Base-by-base conservation (phyloP, 305 asterid genomes). In the Fraxinus greggii region DNA sequence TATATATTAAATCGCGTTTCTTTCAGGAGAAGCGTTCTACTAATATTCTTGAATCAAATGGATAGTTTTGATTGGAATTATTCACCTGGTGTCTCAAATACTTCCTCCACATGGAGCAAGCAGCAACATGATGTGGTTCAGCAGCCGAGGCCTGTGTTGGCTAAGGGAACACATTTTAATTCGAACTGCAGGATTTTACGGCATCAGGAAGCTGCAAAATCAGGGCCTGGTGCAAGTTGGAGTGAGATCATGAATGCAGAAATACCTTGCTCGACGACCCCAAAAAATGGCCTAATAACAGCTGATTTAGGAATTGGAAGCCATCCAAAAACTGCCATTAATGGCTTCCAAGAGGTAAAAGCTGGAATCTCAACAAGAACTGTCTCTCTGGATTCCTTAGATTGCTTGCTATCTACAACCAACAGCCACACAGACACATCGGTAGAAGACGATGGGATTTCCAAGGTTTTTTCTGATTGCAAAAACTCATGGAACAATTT, bases 321-420 rank as follows among this genome's bases (percentile, higher is more conserved):
- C 26, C 80, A 77, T 31, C 79, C 51, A 24, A 24, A 65, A 15
- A 26, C 6, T 23, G 29, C 56, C 13, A 76, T 54, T 36, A 24
- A 59, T 35, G 82, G 40, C n/a, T 33, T 69, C 38, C 75, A 38
- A 5, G 65, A 32, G 29, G 29, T n/a, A 21, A 83, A 76, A 80
- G 79, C 84, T 23, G 80, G 8, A 38, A 79, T 40, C 24, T 70
- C 79, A 10, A 31, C 82, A 10, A 83, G 72, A 10, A 82, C 83
- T 3, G 86, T 82, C 73, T 87, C 94, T 0, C 84, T 88, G 78
- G 97, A 85, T 73, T 89, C 97, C 75, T 86, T 91, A 1, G 97
- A 91, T 79, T 92, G 97, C 80, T 63, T 95, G 75, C 80, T 95
- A 1, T 91, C 95, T 7, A 90, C 81, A 7, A 89, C 97, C 70